These are phyloP conservation scores for Heliamphora pulchella DNA, from an alignment of 179 eudicot species.

Conservation along the genomic window DNA sequence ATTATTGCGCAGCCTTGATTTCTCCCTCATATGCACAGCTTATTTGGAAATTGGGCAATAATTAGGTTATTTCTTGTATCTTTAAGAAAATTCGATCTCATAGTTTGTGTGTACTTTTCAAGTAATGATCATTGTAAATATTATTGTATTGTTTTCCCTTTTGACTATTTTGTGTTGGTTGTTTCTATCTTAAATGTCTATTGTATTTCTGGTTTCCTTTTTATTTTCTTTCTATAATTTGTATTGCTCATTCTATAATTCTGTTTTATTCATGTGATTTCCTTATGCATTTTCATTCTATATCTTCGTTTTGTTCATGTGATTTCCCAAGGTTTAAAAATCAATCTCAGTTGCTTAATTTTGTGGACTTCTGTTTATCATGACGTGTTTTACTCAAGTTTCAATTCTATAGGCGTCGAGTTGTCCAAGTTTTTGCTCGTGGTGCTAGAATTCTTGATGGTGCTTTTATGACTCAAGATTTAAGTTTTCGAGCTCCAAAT, in stretches of 20 bases:
- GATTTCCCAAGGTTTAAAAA: background rate
- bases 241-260: too few species aligned
- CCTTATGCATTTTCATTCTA: background rate
- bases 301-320: background rate
- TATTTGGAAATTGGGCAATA: background rate
- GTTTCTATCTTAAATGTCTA: background rate
- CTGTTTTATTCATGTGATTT: background rate
- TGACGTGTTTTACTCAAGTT: slow-evolving; percentile 10
- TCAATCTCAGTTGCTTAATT: slow-evolving; percentile 2
- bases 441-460: slow-evolving; percentile 99
- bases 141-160: background rate
- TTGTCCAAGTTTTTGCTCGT: slow-evolving; percentile 79
- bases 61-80: background rate
- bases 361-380: background rate
- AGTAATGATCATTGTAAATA: background rate
- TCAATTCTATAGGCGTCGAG: slow-evolving; percentile 62
- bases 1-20: background rate
- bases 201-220: background rate
- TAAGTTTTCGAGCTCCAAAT: slow-evolving; percentile 53
- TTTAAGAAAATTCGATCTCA: background rate
- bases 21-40: background rate
- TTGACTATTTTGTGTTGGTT: background rate
- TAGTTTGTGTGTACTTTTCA: background rate
- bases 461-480: slow-evolving; percentile 85
- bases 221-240: background rate